phyloP scores from a whole-genome alignment of 2,329 filamentous ascomycete species.

The Venturia carpophila region DNA sequence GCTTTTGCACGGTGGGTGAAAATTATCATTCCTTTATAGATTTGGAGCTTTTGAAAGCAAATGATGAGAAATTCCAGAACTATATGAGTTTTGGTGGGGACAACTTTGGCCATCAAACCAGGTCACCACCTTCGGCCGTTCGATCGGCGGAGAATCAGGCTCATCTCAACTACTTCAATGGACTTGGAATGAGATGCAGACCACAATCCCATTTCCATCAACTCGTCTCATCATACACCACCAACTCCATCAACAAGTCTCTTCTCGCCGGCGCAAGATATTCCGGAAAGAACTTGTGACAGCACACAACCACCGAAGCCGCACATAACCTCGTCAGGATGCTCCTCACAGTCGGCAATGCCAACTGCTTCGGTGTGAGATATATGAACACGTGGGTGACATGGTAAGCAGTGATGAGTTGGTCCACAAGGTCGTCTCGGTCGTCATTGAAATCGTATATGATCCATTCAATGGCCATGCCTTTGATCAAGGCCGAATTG shows the following conservation, averaged over 20 bases:
- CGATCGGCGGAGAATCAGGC: no score
- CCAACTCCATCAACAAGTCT: constrained; percentile 11
- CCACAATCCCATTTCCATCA: neutral
- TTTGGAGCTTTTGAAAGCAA: no score
- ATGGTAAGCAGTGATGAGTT: constrained; percentile 2
- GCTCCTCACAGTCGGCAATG: constrained; percentile 6
- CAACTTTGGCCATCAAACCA: no score
- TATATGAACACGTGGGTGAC: constrained; percentile 12
- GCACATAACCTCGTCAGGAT: constrained; percentile 11
- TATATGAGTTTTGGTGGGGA: no score
- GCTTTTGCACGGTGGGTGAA: no score
- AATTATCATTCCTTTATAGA: no score
- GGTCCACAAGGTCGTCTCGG: neutral
- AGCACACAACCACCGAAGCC: neutral
- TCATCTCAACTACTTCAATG: no score
- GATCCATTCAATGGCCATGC: neutral
- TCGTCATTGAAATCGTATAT: constrained; percentile 13
- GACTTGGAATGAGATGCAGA: neutral
- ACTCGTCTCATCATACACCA: constrained; percentile 13
- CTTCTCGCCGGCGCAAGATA: constrained; percentile 10
- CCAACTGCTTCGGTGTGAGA: constrained; percentile 11
- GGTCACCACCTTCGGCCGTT: no score
- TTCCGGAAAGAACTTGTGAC: constrained; percentile 12
- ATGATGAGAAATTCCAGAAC: no score
- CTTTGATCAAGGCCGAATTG: constrained; percentile 10